A percentile compares a stretch with the other conserved stretches of the same genome.
Evolutionary conservation across 768 basidiomycete genomes (phyloP).

Genomic region (Sarcomyxa edulis): DNA sequence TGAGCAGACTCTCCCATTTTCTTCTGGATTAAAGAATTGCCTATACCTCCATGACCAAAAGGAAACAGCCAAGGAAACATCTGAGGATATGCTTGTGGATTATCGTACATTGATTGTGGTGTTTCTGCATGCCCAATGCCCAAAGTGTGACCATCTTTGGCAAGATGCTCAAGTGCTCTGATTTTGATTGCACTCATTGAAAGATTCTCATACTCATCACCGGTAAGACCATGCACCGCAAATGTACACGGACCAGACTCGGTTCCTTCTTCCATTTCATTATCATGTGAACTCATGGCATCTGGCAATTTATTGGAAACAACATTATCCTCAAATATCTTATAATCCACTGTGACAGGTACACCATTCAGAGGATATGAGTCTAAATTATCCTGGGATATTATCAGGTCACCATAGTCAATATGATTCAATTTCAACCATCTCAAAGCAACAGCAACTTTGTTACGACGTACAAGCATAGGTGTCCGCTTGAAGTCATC

Average conservation of each 20-base stretch:
- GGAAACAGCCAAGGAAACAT: slow-evolving; percentile 36
- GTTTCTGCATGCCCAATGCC: slow-evolving; percentile 11
- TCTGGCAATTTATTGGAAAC: slow-evolving; percentile 6
- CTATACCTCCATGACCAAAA: slow-evolving; percentile 28
- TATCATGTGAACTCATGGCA: slow-evolving; percentile 8
- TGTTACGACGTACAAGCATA: slow-evolving; percentile 22
- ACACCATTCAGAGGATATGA: slow-evolving; percentile 16
- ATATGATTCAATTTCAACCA: slow-evolving; percentile 29
- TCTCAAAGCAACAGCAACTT: slow-evolving; percentile 19
- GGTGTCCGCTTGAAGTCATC: slow-evolving; percentile 22
- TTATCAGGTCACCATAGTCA: slow-evolving; percentile 24
- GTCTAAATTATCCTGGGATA: slow-evolving; percentile 18
- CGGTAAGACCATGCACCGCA: slow-evolving; percentile 29
- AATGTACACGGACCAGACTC: slow-evolving; percentile 27
- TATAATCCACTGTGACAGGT: slow-evolving; percentile 20
- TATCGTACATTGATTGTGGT: slow-evolving; percentile 19
- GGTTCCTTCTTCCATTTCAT: slow-evolving; percentile 16
- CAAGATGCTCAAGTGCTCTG: slow-evolving; percentile 19
- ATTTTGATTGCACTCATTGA: too few relatives aligned
- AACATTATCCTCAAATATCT: too few relatives aligned
- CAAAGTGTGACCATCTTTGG: slow-evolving; percentile 11
- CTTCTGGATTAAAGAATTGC: slow-evolving; percentile 7
- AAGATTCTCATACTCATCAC: slow-evolving; percentile 15
- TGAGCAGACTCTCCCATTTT: slow-evolving; percentile 15
- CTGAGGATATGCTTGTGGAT: slow-evolving; percentile 28